These are phyloP conservation scores for Vaccinium darrowii DNA, from an alignment of 148 eudicot species.

Conservation along the genomic window DNA sequence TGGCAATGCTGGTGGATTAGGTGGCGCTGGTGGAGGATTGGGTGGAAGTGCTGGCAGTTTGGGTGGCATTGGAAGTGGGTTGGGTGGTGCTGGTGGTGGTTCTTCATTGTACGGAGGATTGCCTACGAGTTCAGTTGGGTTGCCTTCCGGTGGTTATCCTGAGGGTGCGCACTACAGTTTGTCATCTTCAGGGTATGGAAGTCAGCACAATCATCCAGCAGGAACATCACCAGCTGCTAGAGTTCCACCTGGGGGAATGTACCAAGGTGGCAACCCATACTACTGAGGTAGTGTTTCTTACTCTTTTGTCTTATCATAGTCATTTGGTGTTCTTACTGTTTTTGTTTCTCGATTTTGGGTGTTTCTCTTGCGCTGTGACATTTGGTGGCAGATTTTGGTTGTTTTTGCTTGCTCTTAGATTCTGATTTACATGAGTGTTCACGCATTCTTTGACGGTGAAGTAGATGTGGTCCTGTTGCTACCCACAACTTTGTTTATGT, in stretches of 20 bases:
- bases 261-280: slow-evolving; percentile 49
- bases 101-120: slow-evolving; percentile 49
- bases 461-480: slow-evolving; percentile 3
- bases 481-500: background rate
- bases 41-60: slow-evolving; percentile 27
- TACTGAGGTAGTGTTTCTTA: slow-evolving; percentile 54
- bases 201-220: slow-evolving; percentile 52
- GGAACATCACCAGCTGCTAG: slow-evolving; percentile 66
- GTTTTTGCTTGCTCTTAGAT: background rate
- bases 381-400: slow-evolving; percentile 3
- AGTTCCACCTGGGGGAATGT: slow-evolving; percentile 60
- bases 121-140: slow-evolving; percentile 42
- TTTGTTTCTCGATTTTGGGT: background rate
- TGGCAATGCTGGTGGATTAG: background rate
- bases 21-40: slow-evolving; percentile 18
- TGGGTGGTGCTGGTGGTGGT: slow-evolving; percentile 29
- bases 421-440: background rate
- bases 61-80: slow-evolving; percentile 36
- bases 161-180: slow-evolving; percentile 53
- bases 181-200: slow-evolving; percentile 49
- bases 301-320: background rate
- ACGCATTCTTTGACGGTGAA: background rate
- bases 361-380: background rate
- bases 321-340: background rate
- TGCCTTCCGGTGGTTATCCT: slow-evolving; percentile 46